Conservation (phyloP, 805 yeast genomes). For the Barnettozyma sucrosica region DNA sequence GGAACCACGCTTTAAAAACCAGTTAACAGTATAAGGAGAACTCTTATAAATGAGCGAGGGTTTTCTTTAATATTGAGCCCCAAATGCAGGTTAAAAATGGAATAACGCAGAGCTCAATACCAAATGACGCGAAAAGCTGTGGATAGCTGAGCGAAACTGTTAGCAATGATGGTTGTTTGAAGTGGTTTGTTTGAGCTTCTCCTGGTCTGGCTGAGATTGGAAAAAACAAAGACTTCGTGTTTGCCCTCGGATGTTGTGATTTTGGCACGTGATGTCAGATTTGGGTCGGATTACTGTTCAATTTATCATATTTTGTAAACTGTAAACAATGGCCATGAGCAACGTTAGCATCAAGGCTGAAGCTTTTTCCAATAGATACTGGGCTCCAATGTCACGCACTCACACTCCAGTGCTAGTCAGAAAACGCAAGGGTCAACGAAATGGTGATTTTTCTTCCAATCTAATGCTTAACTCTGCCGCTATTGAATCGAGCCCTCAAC, state of each 20-base stretch:
- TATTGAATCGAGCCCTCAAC: conserved; percentile 6
- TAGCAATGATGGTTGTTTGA: background rate
- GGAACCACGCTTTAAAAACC: background rate
- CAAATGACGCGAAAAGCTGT: background rate
- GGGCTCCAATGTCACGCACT: conserved; percentile 5
- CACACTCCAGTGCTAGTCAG: conserved; percentile 10
- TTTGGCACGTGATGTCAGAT: too few species aligned
- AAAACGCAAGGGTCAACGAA: conserved; percentile 11
- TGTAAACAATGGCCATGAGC: background rate
- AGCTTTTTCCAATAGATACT: background rate
- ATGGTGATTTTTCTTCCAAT: background rate
- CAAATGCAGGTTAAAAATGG: background rate
- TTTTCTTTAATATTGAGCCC: background rate
- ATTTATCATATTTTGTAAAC: too few species aligned
- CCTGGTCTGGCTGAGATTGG: background rate
- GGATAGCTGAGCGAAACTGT: background rate
- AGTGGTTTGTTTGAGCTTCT: background rate
- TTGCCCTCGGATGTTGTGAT: background rate
- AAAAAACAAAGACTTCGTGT: background rate
- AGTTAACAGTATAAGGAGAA: background rate
- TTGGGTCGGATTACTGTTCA: background rate
- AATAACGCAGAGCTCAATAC: background rate
- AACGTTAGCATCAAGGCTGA: background rate
- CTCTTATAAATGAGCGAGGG: background rate
- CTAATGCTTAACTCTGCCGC: conserved; percentile 6